Evolutionary conservation across 2,329 filamentous ascomycete species (phyloP).

Genomic region (Claviceps sp.): DNA sequence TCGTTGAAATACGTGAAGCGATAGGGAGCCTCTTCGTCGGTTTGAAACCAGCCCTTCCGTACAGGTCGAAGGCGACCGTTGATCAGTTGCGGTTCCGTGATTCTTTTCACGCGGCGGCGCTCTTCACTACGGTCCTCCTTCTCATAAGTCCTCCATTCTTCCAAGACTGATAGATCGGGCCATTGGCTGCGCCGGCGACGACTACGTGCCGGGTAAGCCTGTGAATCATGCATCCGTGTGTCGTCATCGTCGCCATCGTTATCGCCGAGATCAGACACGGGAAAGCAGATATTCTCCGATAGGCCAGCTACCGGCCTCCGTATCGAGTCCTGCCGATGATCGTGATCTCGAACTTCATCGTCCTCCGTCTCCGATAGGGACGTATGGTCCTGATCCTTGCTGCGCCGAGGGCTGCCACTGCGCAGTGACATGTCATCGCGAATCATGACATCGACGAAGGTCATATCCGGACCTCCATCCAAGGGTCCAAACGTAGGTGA

Average conservation of each 20-base stretch:
- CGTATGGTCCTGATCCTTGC: slow-evolving; percentile 18
- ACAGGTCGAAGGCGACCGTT: slow-evolving; percentile 77
- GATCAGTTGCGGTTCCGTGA: slow-evolving; percentile 85
- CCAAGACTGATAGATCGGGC: slow-evolving; percentile 73
- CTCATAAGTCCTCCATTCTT: slow-evolving; percentile 83
- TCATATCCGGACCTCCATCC: slow-evolving; percentile 38
- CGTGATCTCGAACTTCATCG: slow-evolving; percentile 8
- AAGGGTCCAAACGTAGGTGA: slow-evolving; percentile 40
- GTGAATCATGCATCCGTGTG: slow-evolving; percentile 30
- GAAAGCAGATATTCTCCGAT: slow-evolving; percentile 87
- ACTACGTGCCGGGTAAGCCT: slow-evolving; percentile 20
- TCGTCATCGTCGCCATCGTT: slow-evolving; percentile 32
- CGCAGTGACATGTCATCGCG: slow-evolving; percentile 44
- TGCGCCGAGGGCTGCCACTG: slow-evolving; percentile 16
- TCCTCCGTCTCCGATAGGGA: slow-evolving; percentile 15
- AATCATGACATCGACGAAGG: slow-evolving; percentile 58
- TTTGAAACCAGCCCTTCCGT: slow-evolving; percentile 68
- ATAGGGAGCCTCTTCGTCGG: slow-evolving; percentile 82
- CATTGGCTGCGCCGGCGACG: slow-evolving; percentile 59
- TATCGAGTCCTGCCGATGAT: slow-evolving; percentile 16
- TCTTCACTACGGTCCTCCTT: slow-evolving; percentile 73
- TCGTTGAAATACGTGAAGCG: slow-evolving; percentile 99
- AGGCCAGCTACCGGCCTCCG: slow-evolving; percentile 47
- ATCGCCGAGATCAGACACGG: slow-evolving; percentile 65
- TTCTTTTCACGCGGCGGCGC: slow-evolving; percentile 72